Base-by-base conservation (phyloP, 1,284 basidiomycete species). In the Leccinum angustisporum region DNA sequence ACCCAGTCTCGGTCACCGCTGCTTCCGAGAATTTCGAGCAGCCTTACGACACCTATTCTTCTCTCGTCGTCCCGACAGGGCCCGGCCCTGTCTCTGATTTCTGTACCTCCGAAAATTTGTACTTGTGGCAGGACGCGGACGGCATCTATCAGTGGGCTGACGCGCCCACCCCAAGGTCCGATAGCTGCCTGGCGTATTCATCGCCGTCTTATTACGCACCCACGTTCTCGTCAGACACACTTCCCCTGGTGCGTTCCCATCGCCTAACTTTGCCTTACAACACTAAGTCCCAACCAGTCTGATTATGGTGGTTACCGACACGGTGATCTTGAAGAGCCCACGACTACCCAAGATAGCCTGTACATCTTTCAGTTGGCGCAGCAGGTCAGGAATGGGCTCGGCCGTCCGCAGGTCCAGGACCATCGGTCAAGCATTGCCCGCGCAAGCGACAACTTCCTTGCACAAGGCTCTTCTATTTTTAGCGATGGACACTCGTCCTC, bases 381-480 rank as follows among this genome's bases (percentile, higher is more conserved):
- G 30, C 73, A 71, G 46, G 60, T 63, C 55, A 67, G 66, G 40
- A 61, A 57, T 54, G 58, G 58, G 6, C 61, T 64, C 7, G 57
- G 46, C 5, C 72, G 73, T 51, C 59, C 70, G 18, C 72, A 69
- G 9, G 62, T 57, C 14, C 72, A 76, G 58, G 75, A 76, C 61
- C 65, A 74, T 62, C 71, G 75, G n/a, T 71, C 72, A 7, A 73
- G 64, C 57, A 76, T 74, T 5, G 75, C 72, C 33, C 73, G 72
- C 25, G 75, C 73, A 4, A 76, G 75, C 59, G 75, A 74, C 63
- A 66, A 60, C 43, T 74, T 76, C 61, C 75, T 75, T 27, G 66
- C 72, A 34, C 74, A 75, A 54, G 75, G 63, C n/a, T 76, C 75
- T 0, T 73, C 75, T 14, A 65, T 77, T 58, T 74, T 75, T 56